Evolutionary conservation across 306 rosid species (phyloP).

Genomic region (apple (Malus domestica)): ASM211411v1 NC_041796.1:23683501-23684000

Average conservation of each 20-base stretch:
- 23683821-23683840: constrained; percentile 98
- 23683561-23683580: constrained; percentile 82
- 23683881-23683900: constrained; percentile 75
- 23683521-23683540: constrained; percentile 75
- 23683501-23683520: constrained; percentile 9
- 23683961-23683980: not conserved
- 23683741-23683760: not conserved
- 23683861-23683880: constrained; percentile 81
- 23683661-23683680: constrained; percentile 86
- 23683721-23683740: not conserved
- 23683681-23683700: constrained; percentile 96
- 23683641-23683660: constrained; percentile 95
- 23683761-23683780: constrained; percentile 11
- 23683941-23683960: constrained; percentile 78
- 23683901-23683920: constrained; percentile 87
- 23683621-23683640: constrained; percentile 75
- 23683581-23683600: constrained; percentile 89
- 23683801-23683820: constrained; percentile 90
- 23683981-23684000: not conserved
- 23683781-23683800: constrained; percentile 78
- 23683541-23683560: constrained; percentile 87
- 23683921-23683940: constrained; percentile 99
- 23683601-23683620: constrained; percentile 86
- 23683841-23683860: constrained; percentile 97
- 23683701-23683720: constrained; percentile 77